Conservation (phyloP, 176 grass and related monocot species). For the Cenchrus purpureus region DNA sequence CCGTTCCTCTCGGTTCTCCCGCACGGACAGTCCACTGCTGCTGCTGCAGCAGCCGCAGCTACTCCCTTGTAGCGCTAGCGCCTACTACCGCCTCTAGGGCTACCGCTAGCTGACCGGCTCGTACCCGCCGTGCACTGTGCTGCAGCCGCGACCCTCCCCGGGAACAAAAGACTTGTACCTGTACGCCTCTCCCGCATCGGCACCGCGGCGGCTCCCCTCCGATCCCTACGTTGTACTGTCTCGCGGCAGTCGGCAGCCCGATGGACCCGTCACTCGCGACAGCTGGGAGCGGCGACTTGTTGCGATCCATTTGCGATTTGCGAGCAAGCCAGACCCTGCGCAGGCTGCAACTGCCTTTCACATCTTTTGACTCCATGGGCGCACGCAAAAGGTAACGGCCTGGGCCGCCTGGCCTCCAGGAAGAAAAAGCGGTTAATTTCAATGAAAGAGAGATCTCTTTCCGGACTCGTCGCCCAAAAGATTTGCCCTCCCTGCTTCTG, state of each 20-base stretch:
- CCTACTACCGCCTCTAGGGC: background rate
- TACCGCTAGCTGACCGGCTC: conserved; percentile 12
- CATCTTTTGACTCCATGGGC: conserved; percentile 45
- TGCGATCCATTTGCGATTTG: background rate
- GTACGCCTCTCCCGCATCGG: background rate
- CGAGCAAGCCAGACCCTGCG: background rate
- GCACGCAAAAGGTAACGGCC: conserved; percentile 30
- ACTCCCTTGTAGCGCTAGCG: no score
- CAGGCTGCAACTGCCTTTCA: conserved; percentile 41
- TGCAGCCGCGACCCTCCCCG: background rate
- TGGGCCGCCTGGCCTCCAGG: no score
- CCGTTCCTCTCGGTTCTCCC: conserved; percentile 41
- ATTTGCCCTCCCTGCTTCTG: background rate
- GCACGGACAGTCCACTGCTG: background rate
- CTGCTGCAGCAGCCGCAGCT: background rate
- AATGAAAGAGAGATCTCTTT: conserved; percentile 36
- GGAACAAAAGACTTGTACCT: conserved; percentile 20
- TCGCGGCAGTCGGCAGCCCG: background rate
- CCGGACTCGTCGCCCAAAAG: conserved; percentile 42
- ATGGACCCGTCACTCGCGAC: background rate
- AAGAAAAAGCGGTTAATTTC: background rate
- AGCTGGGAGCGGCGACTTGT: conserved; percentile 10
- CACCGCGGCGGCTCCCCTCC: no score
- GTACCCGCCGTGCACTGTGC: background rate
- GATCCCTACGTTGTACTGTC: background rate